These are phyloP conservation scores for Nitzschia inconspicua DNA, from an alignment of 108 stramenopile genomes.

Conservation along the genomic window DNA sequence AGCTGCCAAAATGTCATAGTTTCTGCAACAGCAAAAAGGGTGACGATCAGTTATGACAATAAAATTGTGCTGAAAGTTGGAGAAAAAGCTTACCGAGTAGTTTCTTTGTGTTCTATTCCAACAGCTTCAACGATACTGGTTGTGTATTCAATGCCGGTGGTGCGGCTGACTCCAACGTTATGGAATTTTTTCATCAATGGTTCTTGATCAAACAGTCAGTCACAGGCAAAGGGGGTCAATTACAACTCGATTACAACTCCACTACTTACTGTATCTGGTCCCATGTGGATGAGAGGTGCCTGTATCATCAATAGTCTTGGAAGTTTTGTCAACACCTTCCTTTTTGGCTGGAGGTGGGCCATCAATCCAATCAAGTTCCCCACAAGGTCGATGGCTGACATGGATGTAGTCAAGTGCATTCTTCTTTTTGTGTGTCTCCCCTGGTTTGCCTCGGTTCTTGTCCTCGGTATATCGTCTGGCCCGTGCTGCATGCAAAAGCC, in stretches of 20 bases:
- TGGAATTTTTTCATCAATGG: conserved; percentile 80
- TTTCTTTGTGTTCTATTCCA: conserved; percentile 89
- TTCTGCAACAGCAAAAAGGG: conserved; percentile 23
- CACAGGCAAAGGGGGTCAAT: too few relatives aligned
- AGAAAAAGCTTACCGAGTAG: conserved; percentile 52
- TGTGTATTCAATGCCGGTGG: conserved; percentile 80
- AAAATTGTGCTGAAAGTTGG: not conserved
- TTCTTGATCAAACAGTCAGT: too few relatives aligned
- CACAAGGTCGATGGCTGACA: conserved; percentile 71
- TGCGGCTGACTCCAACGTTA: conserved; percentile 54
- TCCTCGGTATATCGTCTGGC: conserved; percentile 58
- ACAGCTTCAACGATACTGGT: conserved; percentile 87
- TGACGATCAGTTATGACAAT: not conserved
- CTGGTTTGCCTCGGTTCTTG: conserved; percentile 21
- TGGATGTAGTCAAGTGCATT: conserved; percentile 70
- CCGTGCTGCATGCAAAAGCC: conserved; percentile 80
- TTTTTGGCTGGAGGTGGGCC: conserved; percentile 66
- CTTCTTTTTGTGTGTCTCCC: conserved; percentile 10
- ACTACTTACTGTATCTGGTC: conserved; percentile 84
- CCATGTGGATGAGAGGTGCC: conserved; percentile 77
- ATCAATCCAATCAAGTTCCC: conserved; percentile 72
- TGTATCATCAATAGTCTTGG: conserved; percentile 45
- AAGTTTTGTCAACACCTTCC: conserved; percentile 14
- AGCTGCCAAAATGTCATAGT: conserved; percentile 85
- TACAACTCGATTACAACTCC: too few relatives aligned